Conservation (phyloP, 75 land plant genomes). For the Sequoia sempervirens region DNA sequence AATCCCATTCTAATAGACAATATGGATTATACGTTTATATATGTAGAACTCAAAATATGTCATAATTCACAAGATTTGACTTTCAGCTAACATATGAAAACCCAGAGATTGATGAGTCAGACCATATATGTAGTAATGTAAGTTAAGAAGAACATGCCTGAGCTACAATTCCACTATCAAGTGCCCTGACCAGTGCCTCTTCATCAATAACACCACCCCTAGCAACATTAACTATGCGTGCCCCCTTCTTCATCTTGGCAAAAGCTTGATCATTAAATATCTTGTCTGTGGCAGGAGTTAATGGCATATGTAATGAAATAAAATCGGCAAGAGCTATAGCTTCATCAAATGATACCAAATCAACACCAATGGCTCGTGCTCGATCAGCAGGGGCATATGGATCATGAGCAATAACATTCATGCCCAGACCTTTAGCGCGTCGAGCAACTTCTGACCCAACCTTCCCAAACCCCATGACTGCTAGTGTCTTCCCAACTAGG, state of each 20-base stretch:
- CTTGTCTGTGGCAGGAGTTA: constrained; percentile 62
- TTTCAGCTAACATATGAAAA: background rate
- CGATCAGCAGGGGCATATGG: constrained; percentile 69
- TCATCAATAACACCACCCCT: constrained; percentile 76
- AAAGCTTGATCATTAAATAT: constrained; percentile 53
- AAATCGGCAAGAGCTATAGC: constrained; percentile 58
- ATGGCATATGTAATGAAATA: constrained; percentile 63
- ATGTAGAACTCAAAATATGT: background rate
- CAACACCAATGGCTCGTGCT: constrained; percentile 64
- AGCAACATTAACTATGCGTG: constrained; percentile 67
- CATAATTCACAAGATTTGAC: background rate
- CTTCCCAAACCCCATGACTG: constrained; percentile 71
- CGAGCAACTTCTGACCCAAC: constrained; percentile 75
- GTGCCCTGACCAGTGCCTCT: constrained; percentile 58
- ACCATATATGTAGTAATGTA: background rate
- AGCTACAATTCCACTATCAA: constrained; percentile 64
- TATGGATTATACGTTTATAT: background rate
- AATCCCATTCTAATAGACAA: background rate
- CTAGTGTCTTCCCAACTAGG: constrained; percentile 55
- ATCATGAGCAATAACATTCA: constrained; percentile 66
- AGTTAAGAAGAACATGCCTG: constrained; percentile 33
- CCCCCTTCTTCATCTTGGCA: constrained; percentile 55
- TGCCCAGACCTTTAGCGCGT: constrained; percentile 64
- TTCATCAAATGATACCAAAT: constrained; percentile 61
- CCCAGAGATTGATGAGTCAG: background rate